Evolutionary conservation across 2,329 filamentous ascomycete genomes (phyloP).

Genomic region (Magnaporthiopsis rhizophila): DNA sequence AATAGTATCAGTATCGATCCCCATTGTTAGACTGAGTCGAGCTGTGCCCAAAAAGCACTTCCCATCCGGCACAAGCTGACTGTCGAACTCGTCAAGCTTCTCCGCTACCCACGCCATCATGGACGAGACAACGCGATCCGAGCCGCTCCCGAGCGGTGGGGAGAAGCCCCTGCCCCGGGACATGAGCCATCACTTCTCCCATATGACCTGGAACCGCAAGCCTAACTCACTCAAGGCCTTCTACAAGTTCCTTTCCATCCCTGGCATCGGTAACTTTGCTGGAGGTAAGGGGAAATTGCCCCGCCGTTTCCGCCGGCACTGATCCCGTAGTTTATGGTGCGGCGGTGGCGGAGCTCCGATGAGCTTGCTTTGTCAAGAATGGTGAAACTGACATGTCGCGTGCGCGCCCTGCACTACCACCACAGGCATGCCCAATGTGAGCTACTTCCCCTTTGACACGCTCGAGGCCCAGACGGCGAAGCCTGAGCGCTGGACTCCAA

Average conservation of each 20-base stretch:
- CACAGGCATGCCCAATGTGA: constrained; percentile 68
- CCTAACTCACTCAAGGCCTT: constrained; percentile 68
- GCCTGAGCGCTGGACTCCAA: constrained; percentile 65
- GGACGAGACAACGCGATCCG: constrained; percentile 2
- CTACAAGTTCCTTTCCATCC: constrained; percentile 74
- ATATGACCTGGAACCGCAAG: constrained; percentile 55
- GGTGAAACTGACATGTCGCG: neutral
- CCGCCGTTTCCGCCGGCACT: neutral
- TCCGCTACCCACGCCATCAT: neutral
- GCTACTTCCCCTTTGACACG: constrained; percentile 85
- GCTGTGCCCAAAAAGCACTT: neutral
- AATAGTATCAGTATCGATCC: neutral
- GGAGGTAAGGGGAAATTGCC: constrained; percentile 40
- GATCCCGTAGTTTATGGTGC: neutral
- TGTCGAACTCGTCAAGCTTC: no score
- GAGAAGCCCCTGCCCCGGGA: constrained; percentile 51
- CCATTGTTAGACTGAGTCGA: neutral
- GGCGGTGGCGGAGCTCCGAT: neutral
- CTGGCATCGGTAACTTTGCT: constrained; percentile 53
- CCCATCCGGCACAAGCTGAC: neutral
- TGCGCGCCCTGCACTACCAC: neutral
- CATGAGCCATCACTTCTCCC: constrained; percentile 71
- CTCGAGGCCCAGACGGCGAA: constrained; percentile 74
- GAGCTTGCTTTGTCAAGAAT: neutral
- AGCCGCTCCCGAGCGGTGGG: constrained; percentile 1